phyloP scores from a whole-genome alignment of 176 grass and related monocot genomes.

The Melocanna baccifera region DNA sequence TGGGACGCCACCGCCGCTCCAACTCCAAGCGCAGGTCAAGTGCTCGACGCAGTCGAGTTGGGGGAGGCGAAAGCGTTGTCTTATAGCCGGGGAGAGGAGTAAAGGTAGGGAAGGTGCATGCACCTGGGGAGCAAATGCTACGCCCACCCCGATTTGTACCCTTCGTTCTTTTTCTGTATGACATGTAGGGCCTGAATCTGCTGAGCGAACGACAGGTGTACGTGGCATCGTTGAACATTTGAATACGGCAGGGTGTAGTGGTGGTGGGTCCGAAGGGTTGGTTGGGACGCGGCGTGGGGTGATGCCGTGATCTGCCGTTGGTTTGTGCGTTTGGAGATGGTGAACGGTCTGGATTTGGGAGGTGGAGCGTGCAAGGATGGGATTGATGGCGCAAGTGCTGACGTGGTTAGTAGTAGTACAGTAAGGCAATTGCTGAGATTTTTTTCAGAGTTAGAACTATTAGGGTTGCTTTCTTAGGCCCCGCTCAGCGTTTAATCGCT shows the following conservation, averaged over 20 bases:
- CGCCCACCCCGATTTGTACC: not conserved
- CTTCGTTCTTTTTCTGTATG: rapidly evolving
- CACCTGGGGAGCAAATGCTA: constrained; percentile 29
- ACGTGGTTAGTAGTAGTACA: not conserved
- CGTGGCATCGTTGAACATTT: not conserved
- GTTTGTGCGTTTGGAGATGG: not conserved
- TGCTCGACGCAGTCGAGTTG: constrained; percentile 15
- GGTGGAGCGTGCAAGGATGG: not conserved
- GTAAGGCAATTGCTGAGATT: not conserved
- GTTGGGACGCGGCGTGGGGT: not conserved
- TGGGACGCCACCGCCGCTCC: constrained; percentile 19
- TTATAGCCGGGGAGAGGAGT: not conserved
- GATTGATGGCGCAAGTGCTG: not conserved
- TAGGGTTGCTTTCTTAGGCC: no score
- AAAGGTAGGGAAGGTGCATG: constrained; percentile 43
- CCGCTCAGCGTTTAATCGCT: no score
- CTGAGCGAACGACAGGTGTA: not conserved
- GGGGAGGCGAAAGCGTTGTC: not conserved
- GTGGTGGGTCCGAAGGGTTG: not conserved
- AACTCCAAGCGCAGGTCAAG: not conserved
- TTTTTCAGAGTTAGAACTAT: no score
- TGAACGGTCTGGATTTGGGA: not conserved
- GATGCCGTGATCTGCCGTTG: not conserved
- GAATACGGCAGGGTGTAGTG: not conserved
- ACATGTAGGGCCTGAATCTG: not conserved